phyloP scores from a whole-genome alignment of 1,284 basidiomycete species.

The Rugosomyces carneus region DNA sequence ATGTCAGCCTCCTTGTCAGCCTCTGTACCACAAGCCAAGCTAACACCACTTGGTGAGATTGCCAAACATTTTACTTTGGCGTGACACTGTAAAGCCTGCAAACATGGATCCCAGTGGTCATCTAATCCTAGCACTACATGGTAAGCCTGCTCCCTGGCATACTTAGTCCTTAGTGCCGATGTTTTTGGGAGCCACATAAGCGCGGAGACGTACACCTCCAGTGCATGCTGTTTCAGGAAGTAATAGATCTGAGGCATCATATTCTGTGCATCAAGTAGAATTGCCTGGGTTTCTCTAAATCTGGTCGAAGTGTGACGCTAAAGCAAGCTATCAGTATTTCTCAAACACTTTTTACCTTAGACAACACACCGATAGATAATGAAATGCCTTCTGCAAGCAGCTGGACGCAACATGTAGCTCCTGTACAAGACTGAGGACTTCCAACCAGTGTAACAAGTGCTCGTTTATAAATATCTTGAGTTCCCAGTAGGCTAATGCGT shows the following conservation, averaged over 20 bases:
- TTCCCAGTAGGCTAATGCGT: not conserved
- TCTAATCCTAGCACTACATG: no score
- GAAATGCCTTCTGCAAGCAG: not conserved
- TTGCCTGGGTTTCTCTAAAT: not conserved
- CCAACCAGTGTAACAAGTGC: not conserved
- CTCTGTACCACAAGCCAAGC: constrained; percentile 9
- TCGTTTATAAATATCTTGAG: not conserved
- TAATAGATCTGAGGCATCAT: not conserved
- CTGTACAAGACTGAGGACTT: not conserved
- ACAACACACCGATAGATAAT: not conserved
- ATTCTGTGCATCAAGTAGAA: not conserved
- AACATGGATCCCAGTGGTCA: no score
- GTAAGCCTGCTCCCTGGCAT: not conserved
- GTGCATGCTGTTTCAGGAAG: not conserved
- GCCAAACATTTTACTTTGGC: constrained; percentile 8
- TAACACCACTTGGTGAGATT: constrained; percentile 7
- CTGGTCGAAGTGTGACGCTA: not conserved
- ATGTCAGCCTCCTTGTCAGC: no score
- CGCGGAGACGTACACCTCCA: not conserved
- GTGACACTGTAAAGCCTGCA: constrained; percentile 5
- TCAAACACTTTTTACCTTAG: not conserved
- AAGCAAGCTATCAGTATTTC: not conserved
- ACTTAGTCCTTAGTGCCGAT: not conserved
- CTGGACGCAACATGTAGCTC: not conserved
- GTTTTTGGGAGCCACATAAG: not conserved